Evolutionary conservation across 1,139 yeast species (phyloP), one percentile per base, ranked within the genome.

Genomic region (Diutina siamensis): DNA sequence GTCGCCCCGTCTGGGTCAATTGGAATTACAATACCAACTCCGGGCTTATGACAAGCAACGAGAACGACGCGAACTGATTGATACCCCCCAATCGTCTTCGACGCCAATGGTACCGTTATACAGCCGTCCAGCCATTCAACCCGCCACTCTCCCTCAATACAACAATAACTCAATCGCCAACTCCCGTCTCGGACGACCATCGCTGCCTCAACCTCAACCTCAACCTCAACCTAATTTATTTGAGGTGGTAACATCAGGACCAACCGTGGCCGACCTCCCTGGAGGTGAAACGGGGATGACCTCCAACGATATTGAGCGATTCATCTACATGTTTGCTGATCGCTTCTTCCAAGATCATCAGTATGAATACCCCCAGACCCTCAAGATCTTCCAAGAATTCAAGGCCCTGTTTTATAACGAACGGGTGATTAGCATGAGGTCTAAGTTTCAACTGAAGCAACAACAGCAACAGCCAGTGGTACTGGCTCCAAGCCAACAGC

Each of bases 391-490:
- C 52, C 77, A 74, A 46, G 71, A 68, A 45, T 73, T 76, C 56
- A 74, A 74, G 52, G 62, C 61, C 33, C 65, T 75, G 22, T 75
- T 76, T 51, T 67, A 70, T 56, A 72, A 72, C 49, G 80, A 76
- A 54, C 59, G 76, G 50, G 62, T 71, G 22, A 63, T 65, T 13
- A 65, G 62, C 48, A 55, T 62, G 48, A 55, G 72, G 33, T 38
- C 42, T 5, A 38, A 38, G 17, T 38, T 20, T 17, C 32, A 22
- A 3, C 32, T n/a, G 33, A 38, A 25, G 20, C 42, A 9, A 32
- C 32, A n/a, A 3, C 32, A 12, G 28, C 18, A 13, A 18, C 40
- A 12, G 40, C 28, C 19, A n/a, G n/a, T n/a, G n/a, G n/a, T n/a
- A n/a, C n/a, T n/a, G 40, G 21, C 19, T 13, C 38, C 38, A 34